Evolutionary conservation across 2,329 filamentous ascomycete species (phyloP), one percentile per base, ranked within the genome.

Genomic region (Didymella lethalis): DNA sequence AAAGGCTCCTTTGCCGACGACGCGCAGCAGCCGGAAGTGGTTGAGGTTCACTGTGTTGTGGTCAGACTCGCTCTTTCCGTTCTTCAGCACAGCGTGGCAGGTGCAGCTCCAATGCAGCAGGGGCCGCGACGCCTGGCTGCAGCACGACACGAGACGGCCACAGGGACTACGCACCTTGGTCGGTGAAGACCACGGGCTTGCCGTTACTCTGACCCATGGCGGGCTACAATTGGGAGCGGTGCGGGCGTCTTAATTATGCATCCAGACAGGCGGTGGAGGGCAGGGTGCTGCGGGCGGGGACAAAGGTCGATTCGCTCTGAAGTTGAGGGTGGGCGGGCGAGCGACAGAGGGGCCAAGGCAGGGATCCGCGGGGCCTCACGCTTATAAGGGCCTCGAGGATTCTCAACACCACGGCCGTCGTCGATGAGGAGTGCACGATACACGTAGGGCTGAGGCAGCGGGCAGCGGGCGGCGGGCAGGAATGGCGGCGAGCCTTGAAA

Each of bases 1-100:
- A 82, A 99, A 99, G 57, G 95, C 95, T 72, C 95, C 95, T 79
- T 97, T 96, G 66, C 95, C 95, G 68, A 99, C 95, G 64, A 99
- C 95, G 75, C 95, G 90, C 66, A 98, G 83, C 55, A 99, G 85
- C 67, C 94, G 91, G 79, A 99, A 99, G 80, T 99, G 95, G 75
- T 97, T 97, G 70, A 99, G 88, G 78, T 94, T 98, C 70, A 97
- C 95, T 97, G 70, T 43, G 58, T 25, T 40, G 47, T 28, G 50
- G 56, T 58, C 45, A 58, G 62, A 64, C 57, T 52, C 14, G 62
- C 70, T 60, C 67, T 66, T 26, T 60, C n/a, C 20, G 23, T 29
- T 43, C 40, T 49, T 46, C 23, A 23, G 8, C 12, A 18, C 50
- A 34, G 40, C 45, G 38, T 57, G 41, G 48, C 40, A 34, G 48